Evolutionary conservation across 257 asterid genomes (phyloP).

Genomic region (Cordia subcordata): DNA sequence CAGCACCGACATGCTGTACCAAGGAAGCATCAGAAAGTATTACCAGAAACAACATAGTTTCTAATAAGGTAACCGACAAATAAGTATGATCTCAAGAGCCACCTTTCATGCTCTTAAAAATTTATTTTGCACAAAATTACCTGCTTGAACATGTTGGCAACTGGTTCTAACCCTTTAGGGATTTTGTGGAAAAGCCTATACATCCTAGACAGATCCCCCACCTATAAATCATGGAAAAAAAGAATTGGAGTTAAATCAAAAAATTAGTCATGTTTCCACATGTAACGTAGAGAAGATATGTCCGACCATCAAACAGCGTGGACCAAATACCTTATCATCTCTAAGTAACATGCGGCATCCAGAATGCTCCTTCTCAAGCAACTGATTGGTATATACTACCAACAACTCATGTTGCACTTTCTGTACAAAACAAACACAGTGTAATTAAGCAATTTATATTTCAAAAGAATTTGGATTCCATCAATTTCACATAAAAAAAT

Average conservation of each 20-base stretch:
- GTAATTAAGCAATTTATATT: neutral
- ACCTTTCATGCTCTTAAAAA: too few relatives aligned
- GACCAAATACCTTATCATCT: slow-evolving; percentile 42
- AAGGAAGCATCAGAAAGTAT: neutral
- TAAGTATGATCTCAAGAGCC: neutral
- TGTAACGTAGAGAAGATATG: neutral
- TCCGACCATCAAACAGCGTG: neutral
- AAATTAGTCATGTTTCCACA: too few relatives aligned
- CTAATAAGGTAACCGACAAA: neutral
- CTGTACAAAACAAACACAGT: slow-evolving; percentile 15
- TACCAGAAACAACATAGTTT: neutral
- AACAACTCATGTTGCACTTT: slow-evolving; percentile 39
- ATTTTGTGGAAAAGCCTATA: slow-evolving; percentile 41
- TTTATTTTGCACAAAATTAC: slow-evolving; percentile 13
- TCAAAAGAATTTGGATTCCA: neutral
- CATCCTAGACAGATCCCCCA: slow-evolving; percentile 59
- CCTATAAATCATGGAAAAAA: slow-evolving; percentile 10
- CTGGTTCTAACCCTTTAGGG: slow-evolving; percentile 33
- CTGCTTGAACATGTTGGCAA: slow-evolving; percentile 46
- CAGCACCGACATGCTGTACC: slow-evolving; percentile 43
- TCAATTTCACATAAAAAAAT: too few relatives aligned
- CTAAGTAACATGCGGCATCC: slow-evolving; percentile 54
- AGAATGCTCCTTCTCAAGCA: slow-evolving; percentile 59
- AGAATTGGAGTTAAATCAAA: neutral
- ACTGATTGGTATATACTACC: slow-evolving; percentile 28